Conservation (phyloP, 805 yeast genomes). For the Kuraishia piskuri region DNA sequence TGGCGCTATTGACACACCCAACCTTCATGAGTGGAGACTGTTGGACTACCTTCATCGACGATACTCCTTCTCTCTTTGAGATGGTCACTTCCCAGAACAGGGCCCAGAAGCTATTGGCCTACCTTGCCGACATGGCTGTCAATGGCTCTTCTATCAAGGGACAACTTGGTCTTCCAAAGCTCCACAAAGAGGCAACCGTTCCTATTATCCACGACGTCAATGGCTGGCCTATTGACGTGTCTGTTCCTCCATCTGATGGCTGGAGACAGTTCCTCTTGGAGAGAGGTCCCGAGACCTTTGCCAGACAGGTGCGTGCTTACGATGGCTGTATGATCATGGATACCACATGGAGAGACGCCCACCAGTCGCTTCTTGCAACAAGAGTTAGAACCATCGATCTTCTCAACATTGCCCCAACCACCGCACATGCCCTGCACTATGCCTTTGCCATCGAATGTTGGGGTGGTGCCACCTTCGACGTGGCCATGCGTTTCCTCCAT, state of each 20-base stretch:
- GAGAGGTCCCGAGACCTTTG: constrained; percentile 85
- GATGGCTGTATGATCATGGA: constrained; percentile 92
- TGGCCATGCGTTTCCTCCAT: constrained; percentile 94
- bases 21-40: constrained; percentile 80
- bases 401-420: constrained; percentile 85
- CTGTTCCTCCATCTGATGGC: constrained; percentile 58
- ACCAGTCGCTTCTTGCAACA: constrained; percentile 94
- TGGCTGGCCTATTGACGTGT: constrained; percentile 55
- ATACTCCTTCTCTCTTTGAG: constrained; percentile 91
- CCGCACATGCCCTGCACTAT: constrained; percentile 82
- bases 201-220: constrained; percentile 61
- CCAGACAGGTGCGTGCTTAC: constrained; percentile 74
- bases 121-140: constrained; percentile 88
- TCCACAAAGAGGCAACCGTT: constrained; percentile 62
- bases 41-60: constrained; percentile 98
- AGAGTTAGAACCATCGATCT: constrained; percentile 94
- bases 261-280: constrained; percentile 86
- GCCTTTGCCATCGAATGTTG: constrained; percentile 97
- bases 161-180: constrained; percentile 87
- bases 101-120: constrained; percentile 87
- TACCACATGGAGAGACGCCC: constrained; percentile 99
- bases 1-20: constrained; percentile 84
- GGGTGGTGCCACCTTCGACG: constrained; percentile 99
- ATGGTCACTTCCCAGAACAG: constrained; percentile 94
- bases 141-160: constrained; percentile 96